Base-by-base conservation (phyloP, 1,139 yeast genomes). In the Suhomyces taliae region DNA sequence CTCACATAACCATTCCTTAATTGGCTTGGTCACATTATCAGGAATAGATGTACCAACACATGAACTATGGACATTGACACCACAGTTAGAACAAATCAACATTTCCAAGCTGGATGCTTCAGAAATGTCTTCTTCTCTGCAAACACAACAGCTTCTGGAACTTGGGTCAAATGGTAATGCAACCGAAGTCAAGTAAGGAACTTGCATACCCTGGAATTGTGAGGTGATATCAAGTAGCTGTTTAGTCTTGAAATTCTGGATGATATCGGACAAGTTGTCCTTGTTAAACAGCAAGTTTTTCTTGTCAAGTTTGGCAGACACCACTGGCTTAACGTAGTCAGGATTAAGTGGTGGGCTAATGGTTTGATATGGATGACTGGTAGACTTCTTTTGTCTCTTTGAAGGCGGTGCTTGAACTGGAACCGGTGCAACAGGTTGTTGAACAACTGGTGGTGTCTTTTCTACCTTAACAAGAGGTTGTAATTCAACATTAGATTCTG, bases 1-100 rank as follows among this genome's bases (percentile, higher is more conserved):
- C 57, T 90, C 97, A 67, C 98, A 91, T 33, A 78, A 65, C 98
- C 98, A 91, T 43, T 73, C 78, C 39, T 65, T 67, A 1, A 64
- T 53, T 0, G 73, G 72, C 33, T 54, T 59, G 3, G 55, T 43
- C 3, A 53, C 49, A 3, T 57, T 54, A 1, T 59, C 67, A 1
- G 62, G 62, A 5, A 69, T 52, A 31, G 40, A 43, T 7, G 80
- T 56, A 1, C 96, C 96, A 58, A 85, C 84, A 61, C 97, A 90
- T 0, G 78, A 64, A 1, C 78, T 68, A 61, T 91, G 98, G 1
- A 85, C 90, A 47, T 75, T 76, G 27, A 89, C 69, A 0, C 89
- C 87, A 69, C 98, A 91, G 24, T 75, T 72, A 1, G 74, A 64
- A 62, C 97, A 91, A 1, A 74, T 67, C n/a, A 81, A 55, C 58